phyloP scores from a whole-genome alignment of 495 filamentous ascomycete genomes.

The Hypoxylon fragiforme region DNA sequence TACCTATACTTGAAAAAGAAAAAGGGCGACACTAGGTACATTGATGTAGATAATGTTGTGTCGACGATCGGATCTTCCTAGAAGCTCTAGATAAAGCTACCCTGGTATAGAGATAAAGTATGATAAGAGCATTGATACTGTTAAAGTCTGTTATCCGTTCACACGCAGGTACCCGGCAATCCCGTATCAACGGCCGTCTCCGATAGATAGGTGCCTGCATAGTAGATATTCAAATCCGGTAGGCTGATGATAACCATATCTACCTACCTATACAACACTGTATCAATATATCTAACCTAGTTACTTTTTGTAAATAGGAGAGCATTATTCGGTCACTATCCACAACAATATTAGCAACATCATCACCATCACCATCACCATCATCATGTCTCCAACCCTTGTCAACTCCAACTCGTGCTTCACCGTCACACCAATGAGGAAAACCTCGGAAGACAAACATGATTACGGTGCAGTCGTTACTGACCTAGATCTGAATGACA shows the following conservation, averaged over 20 bases:
- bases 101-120: too few relatives aligned
- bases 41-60: too few relatives aligned
- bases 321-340: not conserved
- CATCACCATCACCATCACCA: not conserved
- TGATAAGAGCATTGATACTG: too few relatives aligned
- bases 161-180: too few relatives aligned
- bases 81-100: too few relatives aligned
- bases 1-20: too few relatives aligned
- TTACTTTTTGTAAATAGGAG: not conserved
- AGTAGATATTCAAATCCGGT: constrained; percentile 20
- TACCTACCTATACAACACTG: too few relatives aligned
- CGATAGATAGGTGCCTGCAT: constrained; percentile 21
- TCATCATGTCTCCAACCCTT: constrained; percentile 25
- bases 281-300: constrained; percentile 4
- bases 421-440: constrained; percentile 24
- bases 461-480: constrained; percentile 36
- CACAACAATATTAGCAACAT: not conserved
- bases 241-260: too few relatives aligned
- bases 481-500: constrained; percentile 36
- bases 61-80: too few relatives aligned
- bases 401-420: constrained; percentile 22
- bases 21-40: too few relatives aligned
- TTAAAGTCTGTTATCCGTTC: too few relatives aligned
- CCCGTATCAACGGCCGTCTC: constrained; percentile 25
- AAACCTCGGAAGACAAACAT: constrained; percentile 29